Evolutionary conservation across 176 grass and related monocot genomes (phyloP), one percentile per base, ranked within the genome.

Genomic region (Pontederia paniculata): DNA sequence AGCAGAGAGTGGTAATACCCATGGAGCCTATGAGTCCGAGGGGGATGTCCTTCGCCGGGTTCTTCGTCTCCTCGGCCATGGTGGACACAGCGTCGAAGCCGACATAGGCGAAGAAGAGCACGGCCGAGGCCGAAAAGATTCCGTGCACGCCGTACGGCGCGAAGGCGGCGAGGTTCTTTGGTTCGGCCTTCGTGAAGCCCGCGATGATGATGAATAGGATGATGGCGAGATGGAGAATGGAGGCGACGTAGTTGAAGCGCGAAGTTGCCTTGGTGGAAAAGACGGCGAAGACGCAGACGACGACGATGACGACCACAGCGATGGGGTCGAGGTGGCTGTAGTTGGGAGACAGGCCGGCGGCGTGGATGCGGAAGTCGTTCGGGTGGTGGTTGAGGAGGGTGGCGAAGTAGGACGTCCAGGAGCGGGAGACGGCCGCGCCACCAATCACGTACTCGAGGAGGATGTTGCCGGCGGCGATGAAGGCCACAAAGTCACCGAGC

Each of bases 41-140:
- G 4, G 50, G 50, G 50, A 53, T 53, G 50, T 53, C 50, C 16
- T 19, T 53, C 17, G 50, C 50, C 15, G n/a, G 50, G 16, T 53
- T 53, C n/a, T 53, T 53, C 17, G 16, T 53, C 50, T 19, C n/a
- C 16, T 53, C 14, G 14, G 48, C 48, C 48, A 50, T 50, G 48
- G 48, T 50, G 48, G 48, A 50, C 48, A 50, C 48, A 5, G 48
- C 48, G 48, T 50, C 48, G 48, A 50, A 50, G 50, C n/a, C 50
- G 50, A 53, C n/a, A 15, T 53, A 53, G 50, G 50, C 50, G 50
- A 53, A 53, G 50, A 53, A 53, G 50, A 53, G 50, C 5, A 53
- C n/a, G 50, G 50, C n/a, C 9, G 50, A 53, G 50, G 50, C 50
- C 0, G 14, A 53, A 15, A 53, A 53, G 50, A 53, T 9, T 2